Evolutionary conservation across 1,284 basidiomycete species (phyloP).

Genomic region (Tetrapyrgos nigripes): DNA sequence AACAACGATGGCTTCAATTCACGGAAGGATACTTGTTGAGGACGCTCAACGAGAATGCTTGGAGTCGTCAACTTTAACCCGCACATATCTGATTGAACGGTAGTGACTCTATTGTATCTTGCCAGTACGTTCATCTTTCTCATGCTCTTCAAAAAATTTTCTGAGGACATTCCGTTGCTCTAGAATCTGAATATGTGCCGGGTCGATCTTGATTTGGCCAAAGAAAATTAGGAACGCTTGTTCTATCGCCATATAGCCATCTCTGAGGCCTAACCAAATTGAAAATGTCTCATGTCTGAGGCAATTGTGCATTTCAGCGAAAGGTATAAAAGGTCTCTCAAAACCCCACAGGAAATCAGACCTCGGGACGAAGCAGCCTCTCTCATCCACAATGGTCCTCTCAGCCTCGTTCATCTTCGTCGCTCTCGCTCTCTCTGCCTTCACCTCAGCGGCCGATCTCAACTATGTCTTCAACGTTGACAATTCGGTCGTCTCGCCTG

Average conservation of each 20-base stretch:
- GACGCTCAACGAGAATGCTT: too few relatives aligned
- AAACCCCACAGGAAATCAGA: background rate
- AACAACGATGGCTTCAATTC: too few relatives aligned
- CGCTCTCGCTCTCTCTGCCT: background rate
- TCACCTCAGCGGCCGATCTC: background rate
- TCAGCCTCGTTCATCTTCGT: slow-evolving; percentile 1
- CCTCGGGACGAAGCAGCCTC: background rate
- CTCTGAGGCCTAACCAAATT: background rate
- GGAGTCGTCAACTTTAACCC: too few relatives aligned
- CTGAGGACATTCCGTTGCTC: too few relatives aligned
- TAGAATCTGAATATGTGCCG: too few relatives aligned
- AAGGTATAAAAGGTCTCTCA: background rate
- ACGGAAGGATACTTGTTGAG: too few relatives aligned
- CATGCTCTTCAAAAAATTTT: too few relatives aligned
- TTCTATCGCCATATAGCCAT: background rate
- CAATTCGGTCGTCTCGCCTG: background rate
- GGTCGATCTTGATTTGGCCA: too few relatives aligned
- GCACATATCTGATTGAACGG: too few relatives aligned
- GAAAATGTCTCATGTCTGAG: background rate
- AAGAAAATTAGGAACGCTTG: background rate
- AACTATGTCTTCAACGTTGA: slow-evolving; percentile 2
- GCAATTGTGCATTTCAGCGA: background rate
- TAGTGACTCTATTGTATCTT: too few relatives aligned
- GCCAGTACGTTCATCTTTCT: too few relatives aligned
- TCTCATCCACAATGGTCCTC: background rate